These are phyloP conservation scores for Guillardia theta DNA, from an alignment of 78 protist species.

Conservation along the genomic window DNA sequence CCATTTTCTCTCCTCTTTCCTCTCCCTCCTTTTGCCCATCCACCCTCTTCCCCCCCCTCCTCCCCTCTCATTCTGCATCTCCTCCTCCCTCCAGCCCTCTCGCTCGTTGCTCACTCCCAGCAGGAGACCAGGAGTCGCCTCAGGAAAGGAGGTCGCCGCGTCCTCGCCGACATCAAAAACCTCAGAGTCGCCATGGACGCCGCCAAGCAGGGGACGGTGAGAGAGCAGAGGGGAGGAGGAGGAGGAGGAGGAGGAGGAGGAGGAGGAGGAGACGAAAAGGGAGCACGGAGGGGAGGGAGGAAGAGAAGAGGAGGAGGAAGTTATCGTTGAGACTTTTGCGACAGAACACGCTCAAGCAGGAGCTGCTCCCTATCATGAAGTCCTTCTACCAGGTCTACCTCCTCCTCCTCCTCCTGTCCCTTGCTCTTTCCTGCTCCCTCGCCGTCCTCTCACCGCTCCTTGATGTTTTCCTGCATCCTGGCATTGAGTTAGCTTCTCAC, in stretches of 20 bases:
- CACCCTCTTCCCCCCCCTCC: neutral
- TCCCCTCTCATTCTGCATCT: neutral
- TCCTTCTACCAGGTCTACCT: neutral
- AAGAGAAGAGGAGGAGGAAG: neutral
- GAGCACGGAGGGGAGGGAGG: neutral
- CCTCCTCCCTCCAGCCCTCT: neutral
- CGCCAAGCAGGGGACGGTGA: too few relatives aligned
- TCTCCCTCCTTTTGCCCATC: neutral
- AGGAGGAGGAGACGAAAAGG: neutral
- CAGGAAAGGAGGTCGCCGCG: too few relatives aligned
- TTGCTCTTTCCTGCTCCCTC: too few relatives aligned
- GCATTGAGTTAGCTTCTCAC: too few relatives aligned
- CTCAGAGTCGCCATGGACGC: too few relatives aligned
- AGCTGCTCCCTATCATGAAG: constrained; percentile 31
- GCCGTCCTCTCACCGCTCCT: too few relatives aligned
- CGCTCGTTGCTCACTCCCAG: neutral
- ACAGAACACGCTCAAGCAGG: too few relatives aligned
- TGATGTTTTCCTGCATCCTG: too few relatives aligned
- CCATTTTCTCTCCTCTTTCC: neutral
- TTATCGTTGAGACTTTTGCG: too few relatives aligned
- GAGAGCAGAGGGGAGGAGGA: neutral
- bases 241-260: neutral
- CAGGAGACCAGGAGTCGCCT: too few relatives aligned
- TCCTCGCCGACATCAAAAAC: too few relatives aligned
- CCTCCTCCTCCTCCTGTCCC: neutral